Conservation (phyloP, 441 rosid genomes). For the Erysimum cheiri region DNA sequence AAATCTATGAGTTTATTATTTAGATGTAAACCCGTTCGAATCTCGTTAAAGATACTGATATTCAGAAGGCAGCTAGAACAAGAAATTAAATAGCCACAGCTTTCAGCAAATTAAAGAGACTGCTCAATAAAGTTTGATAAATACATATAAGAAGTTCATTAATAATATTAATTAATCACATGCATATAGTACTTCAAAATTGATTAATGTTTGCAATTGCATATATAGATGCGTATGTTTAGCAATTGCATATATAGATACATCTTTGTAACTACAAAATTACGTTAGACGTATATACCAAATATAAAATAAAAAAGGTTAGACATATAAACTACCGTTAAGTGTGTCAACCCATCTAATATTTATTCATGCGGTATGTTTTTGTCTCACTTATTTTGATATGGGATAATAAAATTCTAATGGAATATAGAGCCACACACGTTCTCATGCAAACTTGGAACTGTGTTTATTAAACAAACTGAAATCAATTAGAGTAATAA, state of each 20-base stretch:
- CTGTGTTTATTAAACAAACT: not conserved
- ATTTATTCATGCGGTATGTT: not conserved
- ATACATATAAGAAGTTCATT: not conserved
- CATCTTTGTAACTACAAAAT: constrained; percentile 8
- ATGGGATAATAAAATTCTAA: not conserved
- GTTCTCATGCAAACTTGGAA: constrained; percentile 7
- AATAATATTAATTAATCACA: no score
- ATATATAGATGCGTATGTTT: no score
- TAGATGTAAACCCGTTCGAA: no score
- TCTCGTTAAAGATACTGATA: not conserved
- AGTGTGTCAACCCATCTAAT: not conserved
- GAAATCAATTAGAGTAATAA: not conserved
- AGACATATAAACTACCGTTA: not conserved
- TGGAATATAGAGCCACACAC: not conserved
- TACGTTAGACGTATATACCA: not conserved
- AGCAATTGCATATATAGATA: no score
- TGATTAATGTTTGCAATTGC: not conserved
- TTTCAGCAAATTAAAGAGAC: not conserved
- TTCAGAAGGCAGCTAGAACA: not conserved
- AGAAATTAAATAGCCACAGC: not conserved
- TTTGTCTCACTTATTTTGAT: not conserved
- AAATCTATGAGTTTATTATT: not conserved
- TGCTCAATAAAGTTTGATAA: not conserved
- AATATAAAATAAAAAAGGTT: no score
- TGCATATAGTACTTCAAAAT: no score